These are phyloP conservation scores for Colletotrichum lindemuthianum DNA, from an alignment of 2,329 filamentous ascomycete genomes.

Conservation along the genomic window DNA sequence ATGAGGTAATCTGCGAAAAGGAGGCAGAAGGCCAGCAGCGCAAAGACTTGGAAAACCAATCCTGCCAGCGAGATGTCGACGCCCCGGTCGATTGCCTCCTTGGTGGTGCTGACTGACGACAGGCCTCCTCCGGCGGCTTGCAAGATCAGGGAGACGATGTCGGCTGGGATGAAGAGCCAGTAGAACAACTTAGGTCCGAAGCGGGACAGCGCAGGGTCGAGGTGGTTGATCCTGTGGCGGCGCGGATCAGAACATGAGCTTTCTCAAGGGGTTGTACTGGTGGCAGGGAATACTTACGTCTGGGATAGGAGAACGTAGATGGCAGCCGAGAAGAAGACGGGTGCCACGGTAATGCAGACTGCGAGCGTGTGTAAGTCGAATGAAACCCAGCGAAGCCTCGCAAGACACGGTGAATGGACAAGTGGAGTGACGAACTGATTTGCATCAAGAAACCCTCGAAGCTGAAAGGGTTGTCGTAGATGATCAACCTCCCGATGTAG, in stretches of 20 bases:
- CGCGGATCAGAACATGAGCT: background rate
- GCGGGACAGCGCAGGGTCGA: constrained; percentile 41
- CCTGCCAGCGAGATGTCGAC: constrained; percentile 62
- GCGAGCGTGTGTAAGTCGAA: background rate
- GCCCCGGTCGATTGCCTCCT: constrained; percentile 45
- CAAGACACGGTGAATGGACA: background rate
- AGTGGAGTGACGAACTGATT: constrained; percentile 52
- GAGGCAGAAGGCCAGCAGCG: constrained; percentile 55
- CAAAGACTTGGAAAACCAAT: constrained; percentile 61
- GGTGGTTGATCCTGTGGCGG: constrained; percentile 39
- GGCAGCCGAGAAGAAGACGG: constrained; percentile 42
- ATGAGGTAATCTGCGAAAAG: constrained; percentile 55
- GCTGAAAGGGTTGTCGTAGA: constrained; percentile 66
- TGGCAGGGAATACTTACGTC: constrained; percentile 4
- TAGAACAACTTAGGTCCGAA: constrained; percentile 45
- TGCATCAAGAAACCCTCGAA: constrained; percentile 71
- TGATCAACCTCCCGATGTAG: constrained; percentile 67
- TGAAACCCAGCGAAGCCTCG: too few species aligned
- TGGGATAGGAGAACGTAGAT: constrained; percentile 42
- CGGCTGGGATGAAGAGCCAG: constrained; percentile 57
- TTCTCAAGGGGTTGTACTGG: background rate
- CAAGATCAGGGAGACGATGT: constrained; percentile 60
- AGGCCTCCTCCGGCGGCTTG: constrained; percentile 63
- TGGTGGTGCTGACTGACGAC: constrained; percentile 49
- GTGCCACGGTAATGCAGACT: constrained; percentile 47